phyloP scores from a whole-genome alignment of 331 rosid species.

The Malus hybrid region DNA sequence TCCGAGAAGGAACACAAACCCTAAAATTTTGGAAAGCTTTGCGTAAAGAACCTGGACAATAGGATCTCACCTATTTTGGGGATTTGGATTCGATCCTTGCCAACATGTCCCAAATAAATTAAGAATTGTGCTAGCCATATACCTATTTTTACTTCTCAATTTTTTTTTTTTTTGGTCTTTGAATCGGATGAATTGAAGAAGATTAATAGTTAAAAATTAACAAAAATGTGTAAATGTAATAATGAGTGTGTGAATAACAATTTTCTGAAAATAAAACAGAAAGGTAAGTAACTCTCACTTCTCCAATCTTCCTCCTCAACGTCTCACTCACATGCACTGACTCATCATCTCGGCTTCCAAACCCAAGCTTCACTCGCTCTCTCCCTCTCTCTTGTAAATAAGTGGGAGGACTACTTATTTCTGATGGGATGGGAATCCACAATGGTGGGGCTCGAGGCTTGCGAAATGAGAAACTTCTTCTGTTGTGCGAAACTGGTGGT shows the following conservation, averaged over 20 bases:
- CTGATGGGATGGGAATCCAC: slow-evolving; percentile 67
- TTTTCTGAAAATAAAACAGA: no score
- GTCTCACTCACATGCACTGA: background rate
- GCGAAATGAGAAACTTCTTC: slow-evolving; percentile 89
- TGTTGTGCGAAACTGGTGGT: slow-evolving; percentile 80
- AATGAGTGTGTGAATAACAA: no score
- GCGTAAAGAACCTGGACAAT: background rate
- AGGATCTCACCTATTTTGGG: background rate
- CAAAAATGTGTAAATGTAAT: no score
- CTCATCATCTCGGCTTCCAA: background rate
- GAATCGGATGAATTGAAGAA: no score
- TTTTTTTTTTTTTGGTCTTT: no score
- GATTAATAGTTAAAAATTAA: no score
- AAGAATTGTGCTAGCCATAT: no score
- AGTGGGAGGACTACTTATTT: slow-evolving; percentile 74
- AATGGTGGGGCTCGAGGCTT: slow-evolving; percentile 75
- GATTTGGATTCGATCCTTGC: background rate
- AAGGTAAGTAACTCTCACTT: no score
- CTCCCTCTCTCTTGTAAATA: background rate
- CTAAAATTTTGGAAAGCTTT: background rate
- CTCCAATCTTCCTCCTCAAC: background rate
- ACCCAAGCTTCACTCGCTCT: background rate
- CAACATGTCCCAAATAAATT: background rate
- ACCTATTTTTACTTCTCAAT: no score
- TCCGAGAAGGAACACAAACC: background rate